A percentile compares a stretch with the other conserved stretches of the same genome.
Evolutionary conservation across 805 yeast species (phyloP).

Genomic region (Wickerhamiella nectarea): DNA sequence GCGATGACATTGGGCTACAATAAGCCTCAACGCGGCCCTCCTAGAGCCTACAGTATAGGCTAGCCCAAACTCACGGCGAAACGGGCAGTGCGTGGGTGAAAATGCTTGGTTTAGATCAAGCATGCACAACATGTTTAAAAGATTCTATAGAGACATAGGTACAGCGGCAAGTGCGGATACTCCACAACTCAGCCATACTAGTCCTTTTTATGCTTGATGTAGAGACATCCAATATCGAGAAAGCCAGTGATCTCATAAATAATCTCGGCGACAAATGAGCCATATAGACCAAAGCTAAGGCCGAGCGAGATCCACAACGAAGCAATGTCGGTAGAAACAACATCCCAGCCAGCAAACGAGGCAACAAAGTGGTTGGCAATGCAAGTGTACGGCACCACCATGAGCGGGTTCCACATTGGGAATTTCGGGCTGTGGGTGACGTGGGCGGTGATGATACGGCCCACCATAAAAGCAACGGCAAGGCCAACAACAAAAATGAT

Average conservation of each 20-base stretch:
- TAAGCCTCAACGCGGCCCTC: too few species aligned
- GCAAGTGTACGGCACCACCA: conserved; percentile 52
- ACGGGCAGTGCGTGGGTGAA: too few species aligned
- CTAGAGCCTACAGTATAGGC: too few species aligned
- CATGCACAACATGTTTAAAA: too few species aligned
- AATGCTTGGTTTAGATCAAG: too few species aligned
- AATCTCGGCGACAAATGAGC: conserved; percentile 58
- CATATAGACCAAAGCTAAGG: conserved; percentile 50
- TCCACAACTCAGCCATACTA: too few species aligned
- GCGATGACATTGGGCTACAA: too few species aligned
- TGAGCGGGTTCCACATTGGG: conserved; percentile 54
- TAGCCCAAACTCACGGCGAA: too few species aligned
- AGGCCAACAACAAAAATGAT: conserved; percentile 57
- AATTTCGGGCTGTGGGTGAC: conserved; percentile 55
- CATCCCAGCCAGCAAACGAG: conserved; percentile 18
- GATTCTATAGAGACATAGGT: too few species aligned
- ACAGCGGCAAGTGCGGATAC: too few species aligned
- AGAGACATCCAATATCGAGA: conserved; percentile 42
- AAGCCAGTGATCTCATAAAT: conserved; percentile 67
- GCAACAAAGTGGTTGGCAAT: conserved; percentile 46
- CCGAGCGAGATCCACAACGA: conserved; percentile 44
- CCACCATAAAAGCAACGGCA: conserved; percentile 73
- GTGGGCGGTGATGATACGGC: conserved; percentile 78
- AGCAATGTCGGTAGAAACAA: conserved; percentile 33
- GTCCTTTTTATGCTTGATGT: conserved; percentile 6